A percentile compares a stretch with the other conserved stretches of the same genome.
Conservation (phyloP, 768 basidiomycete genomes). For the Galerina marginata region DNA sequence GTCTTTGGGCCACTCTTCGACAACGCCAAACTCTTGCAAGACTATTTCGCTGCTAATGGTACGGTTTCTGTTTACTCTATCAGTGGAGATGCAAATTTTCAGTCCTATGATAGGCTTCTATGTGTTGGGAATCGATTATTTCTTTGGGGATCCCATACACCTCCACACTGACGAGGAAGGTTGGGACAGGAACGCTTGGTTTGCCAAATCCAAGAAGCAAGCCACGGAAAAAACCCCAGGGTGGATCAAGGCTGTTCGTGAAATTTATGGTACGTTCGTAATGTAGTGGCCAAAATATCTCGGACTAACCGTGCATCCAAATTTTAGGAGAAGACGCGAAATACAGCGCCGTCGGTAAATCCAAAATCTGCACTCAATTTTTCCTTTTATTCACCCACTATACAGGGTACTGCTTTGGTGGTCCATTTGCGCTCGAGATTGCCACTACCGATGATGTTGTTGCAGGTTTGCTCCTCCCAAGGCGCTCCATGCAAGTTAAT, state of each 20-base stretch:
- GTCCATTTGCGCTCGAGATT: constrained; percentile 53
- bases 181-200: constrained; percentile 50
- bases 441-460: constrained; percentile 49
- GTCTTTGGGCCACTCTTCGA: constrained; percentile 63
- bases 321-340: constrained; percentile 35
- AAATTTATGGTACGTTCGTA: constrained; percentile 49
- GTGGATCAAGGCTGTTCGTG: constrained; percentile 58
- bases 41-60: constrained; percentile 70
- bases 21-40: constrained; percentile 65
- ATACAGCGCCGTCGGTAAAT: constrained; percentile 53
- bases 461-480: constrained; percentile 42
- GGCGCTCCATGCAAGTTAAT: neutral
- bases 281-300: neutral
- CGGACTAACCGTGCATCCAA: neutral
- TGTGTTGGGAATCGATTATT: constrained; percentile 67
- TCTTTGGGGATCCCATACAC: constrained; percentile 61
- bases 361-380: neutral
- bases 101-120: constrained; percentile 51
- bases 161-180: constrained; percentile 37
- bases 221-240: constrained; percentile 47
- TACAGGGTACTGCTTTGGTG: constrained; percentile 67
- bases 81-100: neutral
- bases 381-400: neutral
- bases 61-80: constrained; percentile 1
- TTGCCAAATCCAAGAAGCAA: constrained; percentile 35